Evolutionary conservation across 495 filamentous ascomycete genomes (phyloP).

Genomic region (Aspergillus ostianus): DNA sequence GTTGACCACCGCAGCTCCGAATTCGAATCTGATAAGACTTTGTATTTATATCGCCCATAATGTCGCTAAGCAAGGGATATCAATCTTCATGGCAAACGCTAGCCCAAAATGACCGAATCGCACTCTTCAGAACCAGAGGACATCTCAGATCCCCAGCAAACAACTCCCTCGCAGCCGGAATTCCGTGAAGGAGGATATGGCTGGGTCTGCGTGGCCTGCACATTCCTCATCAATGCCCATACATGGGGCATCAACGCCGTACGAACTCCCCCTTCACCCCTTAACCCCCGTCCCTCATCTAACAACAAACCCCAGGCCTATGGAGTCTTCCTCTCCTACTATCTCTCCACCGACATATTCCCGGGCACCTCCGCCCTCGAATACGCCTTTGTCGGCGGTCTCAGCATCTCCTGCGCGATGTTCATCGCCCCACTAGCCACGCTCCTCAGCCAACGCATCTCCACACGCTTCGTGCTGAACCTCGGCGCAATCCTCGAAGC

Average conservation of each 20-base stretch:
- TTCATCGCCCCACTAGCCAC: slow-evolving; percentile 51
- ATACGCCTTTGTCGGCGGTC: slow-evolving; percentile 54
- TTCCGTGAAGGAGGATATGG: slow-evolving; percentile 41
- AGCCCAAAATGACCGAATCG: neutral
- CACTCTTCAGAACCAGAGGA: neutral
- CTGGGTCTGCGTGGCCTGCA: slow-evolving; percentile 39
- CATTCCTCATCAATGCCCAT: slow-evolving; percentile 37
- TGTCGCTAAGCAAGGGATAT: neutral
- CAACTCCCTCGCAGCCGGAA: neutral
- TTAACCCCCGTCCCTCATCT: neutral
- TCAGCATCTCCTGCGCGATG: slow-evolving; percentile 47
- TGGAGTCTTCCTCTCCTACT: slow-evolving; percentile 50
- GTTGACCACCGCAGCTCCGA: neutral
- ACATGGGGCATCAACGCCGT: slow-evolving; percentile 41
- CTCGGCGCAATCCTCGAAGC: neutral
- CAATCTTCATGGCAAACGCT: neutral
- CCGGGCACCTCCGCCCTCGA: slow-evolving; percentile 42
- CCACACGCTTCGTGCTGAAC: neutral
- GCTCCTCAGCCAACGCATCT: neutral
- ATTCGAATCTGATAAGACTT: neutral
- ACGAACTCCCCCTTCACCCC: neutral
- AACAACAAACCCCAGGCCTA: neutral
- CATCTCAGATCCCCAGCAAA: too few relatives aligned
- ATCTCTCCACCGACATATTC: slow-evolving; percentile 43
- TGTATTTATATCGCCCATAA: neutral